Conservation (phyloP, 2,329 filamentous ascomycete species). For the Neofusicoccum kwambonambiense region DNA sequence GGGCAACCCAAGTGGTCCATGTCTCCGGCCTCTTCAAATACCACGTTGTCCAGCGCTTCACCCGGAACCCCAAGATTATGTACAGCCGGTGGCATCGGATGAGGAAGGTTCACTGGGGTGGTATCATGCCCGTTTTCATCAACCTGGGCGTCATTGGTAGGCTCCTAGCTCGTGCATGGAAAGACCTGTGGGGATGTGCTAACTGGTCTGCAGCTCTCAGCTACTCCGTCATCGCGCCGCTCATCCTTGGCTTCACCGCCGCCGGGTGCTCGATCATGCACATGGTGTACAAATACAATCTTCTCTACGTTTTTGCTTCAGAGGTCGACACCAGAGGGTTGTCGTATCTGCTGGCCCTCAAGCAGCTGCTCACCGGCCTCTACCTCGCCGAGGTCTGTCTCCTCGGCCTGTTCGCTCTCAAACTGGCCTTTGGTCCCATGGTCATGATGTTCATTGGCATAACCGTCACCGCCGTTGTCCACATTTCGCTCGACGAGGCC, state of each 20-base stretch:
- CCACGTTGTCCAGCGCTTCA: constrained; percentile 75
- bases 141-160: constrained; percentile 88
- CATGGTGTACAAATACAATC: constrained; percentile 92
- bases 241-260: constrained; percentile 90
- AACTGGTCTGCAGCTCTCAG: constrained; percentile 56
- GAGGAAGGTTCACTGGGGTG: constrained; percentile 80
- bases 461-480: constrained; percentile 71
- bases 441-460: constrained; percentile 81
- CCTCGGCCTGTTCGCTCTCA: constrained; percentile 83
- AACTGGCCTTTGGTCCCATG: constrained; percentile 67
- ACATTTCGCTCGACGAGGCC: constrained; percentile 75
- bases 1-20: constrained; percentile 82
- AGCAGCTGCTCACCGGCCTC: constrained; percentile 90
- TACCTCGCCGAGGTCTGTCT: constrained; percentile 93
- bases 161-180: constrained; percentile 18
- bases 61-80: constrained; percentile 77
- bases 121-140: constrained; percentile 93
- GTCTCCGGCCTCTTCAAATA: constrained; percentile 73
- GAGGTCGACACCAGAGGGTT: constrained; percentile 88
- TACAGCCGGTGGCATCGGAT: constrained; percentile 81
- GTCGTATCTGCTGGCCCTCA: constrained; percentile 87
- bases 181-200: constrained; percentile 22
- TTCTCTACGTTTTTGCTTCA: constrained; percentile 90
- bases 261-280: constrained; percentile 89
- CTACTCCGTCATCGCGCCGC: constrained; percentile 82